Conservation (phyloP, 768 basidiomycete species). For the Kondoa subrosea region DNA sequence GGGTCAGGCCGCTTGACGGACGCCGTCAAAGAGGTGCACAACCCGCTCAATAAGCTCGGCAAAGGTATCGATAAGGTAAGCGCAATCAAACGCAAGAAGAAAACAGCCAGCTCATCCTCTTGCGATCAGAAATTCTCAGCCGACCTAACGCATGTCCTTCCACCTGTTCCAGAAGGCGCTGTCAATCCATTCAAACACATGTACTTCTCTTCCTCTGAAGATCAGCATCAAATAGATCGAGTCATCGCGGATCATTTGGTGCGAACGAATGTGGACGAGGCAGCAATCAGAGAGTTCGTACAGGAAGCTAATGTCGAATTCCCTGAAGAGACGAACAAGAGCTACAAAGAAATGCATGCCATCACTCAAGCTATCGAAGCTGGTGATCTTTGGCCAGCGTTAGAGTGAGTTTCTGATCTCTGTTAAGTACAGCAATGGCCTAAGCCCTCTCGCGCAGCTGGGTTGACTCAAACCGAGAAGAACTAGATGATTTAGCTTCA, state of each 20-base stretch:
- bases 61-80: conserved; percentile 81
- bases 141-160: conserved; percentile 37
- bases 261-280: conserved; percentile 49
- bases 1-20: conserved; percentile 42
- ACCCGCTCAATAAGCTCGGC: conserved; percentile 55
- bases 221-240: conserved; percentile 19
- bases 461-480: conserved; percentile 46
- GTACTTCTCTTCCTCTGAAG: conserved; percentile 19
- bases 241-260: conserved; percentile 45
- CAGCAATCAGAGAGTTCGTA: conserved; percentile 43
- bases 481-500: conserved; percentile 42
- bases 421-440: conserved; percentile 5
- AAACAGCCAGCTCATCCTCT: no score
- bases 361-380: conserved; percentile 21
- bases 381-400: conserved; percentile 42
- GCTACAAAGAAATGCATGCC: conserved; percentile 42
- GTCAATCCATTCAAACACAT: conserved; percentile 13
- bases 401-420: conserved; percentile 43
- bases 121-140: conserved; percentile 45
- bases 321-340: conserved; percentile 38
- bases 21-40: conserved; percentile 73
- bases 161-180: conserved; percentile 8
- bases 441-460: conserved; percentile 46
- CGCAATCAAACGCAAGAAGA: no score
- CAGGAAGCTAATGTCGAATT: conserved; percentile 56